Percentiles rank a stretch among this genome's conserved stretches.
phyloP scores from a whole-genome alignment of 768 basidiomycete genomes.

The Dioszegia hungarica region DNA sequence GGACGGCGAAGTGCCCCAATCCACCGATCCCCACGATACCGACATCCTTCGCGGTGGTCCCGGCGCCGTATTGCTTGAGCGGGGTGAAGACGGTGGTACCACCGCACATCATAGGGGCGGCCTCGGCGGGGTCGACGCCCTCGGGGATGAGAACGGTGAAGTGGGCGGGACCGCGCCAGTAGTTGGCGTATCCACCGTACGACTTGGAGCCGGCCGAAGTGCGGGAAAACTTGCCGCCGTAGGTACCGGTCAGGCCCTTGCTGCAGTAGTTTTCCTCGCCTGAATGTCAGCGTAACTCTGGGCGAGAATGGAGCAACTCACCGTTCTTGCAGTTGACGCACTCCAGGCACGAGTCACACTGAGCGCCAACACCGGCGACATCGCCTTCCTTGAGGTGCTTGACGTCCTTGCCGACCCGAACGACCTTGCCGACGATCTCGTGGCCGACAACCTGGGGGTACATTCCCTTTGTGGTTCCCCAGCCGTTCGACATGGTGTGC shows the following conservation, averaged over 20 bases:
- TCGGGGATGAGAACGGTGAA: constrained; percentile 67
- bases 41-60: constrained; percentile 40
- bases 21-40: constrained; percentile 44
- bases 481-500: constrained; percentile 4
- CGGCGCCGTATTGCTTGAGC: constrained; percentile 36
- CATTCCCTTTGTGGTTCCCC: neutral
- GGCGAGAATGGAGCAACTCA: constrained; percentile 6
- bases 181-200: constrained; percentile 44
- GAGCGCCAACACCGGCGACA: constrained; percentile 56
- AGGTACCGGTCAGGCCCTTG: constrained; percentile 29
- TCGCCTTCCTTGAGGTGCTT: constrained; percentile 58
- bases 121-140: constrained; percentile 52
- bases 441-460: constrained; percentile 51
- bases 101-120: constrained; percentile 46
- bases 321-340: constrained; percentile 55
- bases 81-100: constrained; percentile 43
- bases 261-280: constrained; percentile 28
- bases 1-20: constrained; percentile 37
- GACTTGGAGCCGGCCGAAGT: constrained; percentile 31
- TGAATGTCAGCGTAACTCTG: neutral
- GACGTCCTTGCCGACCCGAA: constrained; percentile 56
- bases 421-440: constrained; percentile 52
- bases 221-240: constrained; percentile 35
- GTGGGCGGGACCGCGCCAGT: constrained; percentile 47
- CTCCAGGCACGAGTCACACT: constrained; percentile 56